A percentile compares a stretch with the other conserved stretches of the same genome.
phyloP scores from a whole-genome alignment of 768 basidiomycete genomes.

The Austroboletus eburneus region DNA sequence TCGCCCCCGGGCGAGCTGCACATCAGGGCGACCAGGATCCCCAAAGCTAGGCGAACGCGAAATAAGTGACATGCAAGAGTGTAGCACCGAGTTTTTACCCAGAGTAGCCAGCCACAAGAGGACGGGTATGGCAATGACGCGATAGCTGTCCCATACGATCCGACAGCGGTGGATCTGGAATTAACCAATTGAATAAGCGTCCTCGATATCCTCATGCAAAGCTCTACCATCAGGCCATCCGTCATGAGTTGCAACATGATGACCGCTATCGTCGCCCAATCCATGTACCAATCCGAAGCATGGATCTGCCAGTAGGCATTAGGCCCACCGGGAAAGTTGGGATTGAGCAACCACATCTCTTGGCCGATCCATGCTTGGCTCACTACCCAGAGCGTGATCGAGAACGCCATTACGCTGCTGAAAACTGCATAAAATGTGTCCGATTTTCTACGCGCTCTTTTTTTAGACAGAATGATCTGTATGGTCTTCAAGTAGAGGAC shows the following conservation, averaged over 20 bases:
- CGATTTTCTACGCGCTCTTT: conserved; percentile 3
- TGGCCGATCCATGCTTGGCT: conserved; percentile 21
- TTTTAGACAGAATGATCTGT: conserved; percentile 1
- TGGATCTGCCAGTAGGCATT: conserved; percentile 27
- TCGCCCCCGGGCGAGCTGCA: conserved; percentile 15
- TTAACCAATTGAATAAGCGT: conserved; percentile 1
- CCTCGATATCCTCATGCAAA: neutral
- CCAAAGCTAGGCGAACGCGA: conserved; percentile 11
- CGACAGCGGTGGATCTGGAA: conserved; percentile 39
- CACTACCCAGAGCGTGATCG: conserved; percentile 29
- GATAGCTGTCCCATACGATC: conserved; percentile 29
- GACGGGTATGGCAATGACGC: conserved; percentile 10
- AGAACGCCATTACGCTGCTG: conserved; percentile 24
- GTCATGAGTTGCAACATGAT: conserved; percentile 33
- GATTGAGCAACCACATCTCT: conserved; percentile 35
- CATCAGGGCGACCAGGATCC: conserved; percentile 8
- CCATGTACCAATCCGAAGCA: conserved; percentile 25
- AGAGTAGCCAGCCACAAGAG: conserved; percentile 23
- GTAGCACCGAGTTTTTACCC: conserved; percentile 6
- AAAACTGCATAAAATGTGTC: conserved; percentile 22
- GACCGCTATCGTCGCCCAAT: conserved; percentile 22
- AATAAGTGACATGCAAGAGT: neutral
- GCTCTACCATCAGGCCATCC: conserved; percentile 27
- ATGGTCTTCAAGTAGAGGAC: conserved; percentile 25
- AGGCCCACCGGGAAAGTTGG: conserved; percentile 34